phyloP scores from a whole-genome alignment of 2,329 filamentous ascomycete species.

The Madurella fahalii region DNA sequence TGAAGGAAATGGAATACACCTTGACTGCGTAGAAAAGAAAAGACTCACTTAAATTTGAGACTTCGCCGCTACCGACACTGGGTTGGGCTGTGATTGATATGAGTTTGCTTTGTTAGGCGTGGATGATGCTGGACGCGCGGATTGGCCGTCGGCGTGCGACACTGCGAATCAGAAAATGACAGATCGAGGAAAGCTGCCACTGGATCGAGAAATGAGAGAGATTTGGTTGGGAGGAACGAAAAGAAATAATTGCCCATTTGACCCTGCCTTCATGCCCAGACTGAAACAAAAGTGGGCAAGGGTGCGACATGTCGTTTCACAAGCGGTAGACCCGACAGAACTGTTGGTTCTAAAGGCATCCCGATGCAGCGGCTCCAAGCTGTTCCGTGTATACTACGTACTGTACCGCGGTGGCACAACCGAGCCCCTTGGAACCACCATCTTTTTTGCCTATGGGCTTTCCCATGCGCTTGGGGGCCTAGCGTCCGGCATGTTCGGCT shows the following conservation, averaged over 20 bases:
- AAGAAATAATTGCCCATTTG: background rate
- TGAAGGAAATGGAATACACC: too few species aligned
- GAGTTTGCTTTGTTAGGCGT: background rate
- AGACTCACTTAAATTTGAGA: background rate
- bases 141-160: background rate
- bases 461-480: too few species aligned
- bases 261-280: too few species aligned
- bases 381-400: background rate
- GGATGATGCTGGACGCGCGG: background rate
- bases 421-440: too few species aligned
- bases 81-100: slow-evolving; percentile 1
- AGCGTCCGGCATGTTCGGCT: too few species aligned
- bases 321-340: background rate
- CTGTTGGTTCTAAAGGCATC: background rate
- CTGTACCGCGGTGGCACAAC: background rate
- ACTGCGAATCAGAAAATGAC: background rate
- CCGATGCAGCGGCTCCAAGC: background rate
- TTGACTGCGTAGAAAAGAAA: background rate
- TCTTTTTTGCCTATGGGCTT: too few species aligned
- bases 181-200: too few species aligned
- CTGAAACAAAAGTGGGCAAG: background rate
- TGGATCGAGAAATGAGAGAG: too few species aligned
- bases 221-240: background rate
- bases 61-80: background rate
- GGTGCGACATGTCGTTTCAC: slow-evolving; percentile 6